Base-by-base conservation (phyloP, 768 basidiomycete genomes). In the Lactarius evosmus region DNA sequence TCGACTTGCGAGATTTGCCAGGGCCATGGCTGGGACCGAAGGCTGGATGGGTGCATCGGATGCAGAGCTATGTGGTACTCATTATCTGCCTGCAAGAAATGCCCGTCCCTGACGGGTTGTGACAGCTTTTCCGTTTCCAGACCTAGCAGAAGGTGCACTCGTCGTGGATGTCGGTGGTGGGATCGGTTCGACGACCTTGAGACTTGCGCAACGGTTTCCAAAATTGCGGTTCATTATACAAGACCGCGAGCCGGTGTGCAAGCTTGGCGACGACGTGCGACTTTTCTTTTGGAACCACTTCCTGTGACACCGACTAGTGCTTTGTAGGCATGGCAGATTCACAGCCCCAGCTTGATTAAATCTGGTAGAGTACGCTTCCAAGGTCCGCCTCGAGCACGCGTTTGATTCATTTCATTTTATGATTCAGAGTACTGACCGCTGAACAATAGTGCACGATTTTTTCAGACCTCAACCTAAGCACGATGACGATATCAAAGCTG, bases 101-200 rank as follows among this genome's bases (percentile, higher is more conserved):
- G 19, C 25, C 77, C 11, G 16, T 27, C 25, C 25, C 11, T 60
- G 25, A 57, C 44, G 16, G 41, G 9, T 46, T 30, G 22, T 17
- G 6, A 34, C 58, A 88, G 88, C 79, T 1, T 87, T 85, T 67
- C 79, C 83, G 44, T 89, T 88, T 83, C 69, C 74, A 19, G 71
- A 78, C 7, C 77, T 89, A 32, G 77, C 78, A 0, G 70, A 71
- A n/a, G 80, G 79, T 14, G 78, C 82, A 9, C 70, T 83, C 3
- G 75, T 89, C 14, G 81, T 88, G 5, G 88, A 89, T 61, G 85
- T 89, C 3, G 87, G 88, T 1, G 88, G 88, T 16, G 87, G 88
- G 3, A 83, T 88, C 36, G 88, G 88, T 17, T 79, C 78, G 33
- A 79, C 78, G 4, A 76, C 78, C 2, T 75, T 82, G 75, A 67